These are phyloP conservation scores for Xylariaceae sp. DNA, from an alignment of 2,329 filamentous ascomycete genomes.

Conservation along the genomic window DNA sequence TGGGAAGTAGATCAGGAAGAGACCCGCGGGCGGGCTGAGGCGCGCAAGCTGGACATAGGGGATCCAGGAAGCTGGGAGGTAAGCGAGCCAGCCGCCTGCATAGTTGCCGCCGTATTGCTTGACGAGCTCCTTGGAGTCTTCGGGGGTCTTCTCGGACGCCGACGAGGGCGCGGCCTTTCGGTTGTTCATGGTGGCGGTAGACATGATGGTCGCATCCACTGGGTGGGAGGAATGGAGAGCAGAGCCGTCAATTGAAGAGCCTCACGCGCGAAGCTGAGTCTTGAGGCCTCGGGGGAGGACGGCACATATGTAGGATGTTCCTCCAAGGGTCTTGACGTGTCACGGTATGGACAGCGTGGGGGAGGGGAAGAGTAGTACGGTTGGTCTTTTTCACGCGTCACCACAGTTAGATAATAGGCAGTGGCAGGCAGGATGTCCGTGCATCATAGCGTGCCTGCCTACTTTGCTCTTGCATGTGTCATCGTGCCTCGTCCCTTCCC, in stretches of 20 bases:
- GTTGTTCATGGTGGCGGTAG: background rate
- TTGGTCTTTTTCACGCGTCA: no score
- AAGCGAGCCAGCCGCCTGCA: conserved; percentile 19
- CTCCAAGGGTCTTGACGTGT: no score
- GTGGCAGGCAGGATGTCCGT: no score
- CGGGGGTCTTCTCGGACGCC: background rate
- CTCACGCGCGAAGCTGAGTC: background rate
- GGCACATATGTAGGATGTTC: no score
- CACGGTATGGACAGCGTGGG: no score
- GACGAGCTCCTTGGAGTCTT: background rate
- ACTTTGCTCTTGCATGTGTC: no score
- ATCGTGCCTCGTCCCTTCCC: no score
- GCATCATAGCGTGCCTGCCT: no score
- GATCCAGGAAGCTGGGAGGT: conserved; percentile 21
- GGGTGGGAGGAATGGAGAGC: background rate
- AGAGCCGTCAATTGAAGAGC: background rate
- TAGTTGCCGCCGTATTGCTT: conserved; percentile 24
- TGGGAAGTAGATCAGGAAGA: conserved; percentile 26
- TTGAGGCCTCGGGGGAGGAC: background rate
- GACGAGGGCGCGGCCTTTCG: background rate
- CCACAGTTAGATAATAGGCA: no score
- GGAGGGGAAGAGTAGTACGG: no score
- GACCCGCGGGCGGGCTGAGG: conserved; percentile 21
- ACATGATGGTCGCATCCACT: background rate
- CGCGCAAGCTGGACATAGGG: conserved; percentile 26